Base-by-base conservation (phyloP, 257 asterid genomes). In the Linderniella brevidens region DNA sequence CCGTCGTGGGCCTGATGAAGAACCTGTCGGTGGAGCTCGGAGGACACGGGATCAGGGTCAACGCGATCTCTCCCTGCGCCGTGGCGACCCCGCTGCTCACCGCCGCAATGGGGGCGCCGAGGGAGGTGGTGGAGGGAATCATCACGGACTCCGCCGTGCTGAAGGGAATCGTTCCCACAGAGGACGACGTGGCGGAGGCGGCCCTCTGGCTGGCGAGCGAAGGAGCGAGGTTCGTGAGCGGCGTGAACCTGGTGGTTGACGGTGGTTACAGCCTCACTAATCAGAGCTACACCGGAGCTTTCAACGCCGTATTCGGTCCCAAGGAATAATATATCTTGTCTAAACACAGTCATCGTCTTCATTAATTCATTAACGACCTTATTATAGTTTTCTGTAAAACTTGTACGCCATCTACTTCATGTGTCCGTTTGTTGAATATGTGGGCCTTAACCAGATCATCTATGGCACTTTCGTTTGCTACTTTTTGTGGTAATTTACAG, bases 241-340 rank as follows among this genome's bases (percentile, higher is more conserved):
- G 73, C 8, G 53, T 52, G 35, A 65, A 68, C 40, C 35, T 68
- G 8, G 66, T 62, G 35, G 53, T 65, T 10, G 80, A 72, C 48
- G 80, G 80, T 15, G 76, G 76, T 4, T 62, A 58, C 17, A 64
- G 73, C 51, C 53, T 64, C 8, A 71, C 70, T 0, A 69, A 64
- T 14, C 51, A 46, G 51, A 46, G 51, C 25, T 46, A 46, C 51
- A 46, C 5, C 32, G 17, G 35, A 12, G 51, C 35, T 0, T 11
- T 46, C 51, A 46, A 17, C 14, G 19, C 51, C 3, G 32, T 46
- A 4, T 46, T 46, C 4, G 43, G 13, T 39, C 43, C 6, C 6
- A 25, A 25, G 6, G 32, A 25, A 25, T 25, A 25, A 25, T 25
- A 6, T 25, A 6, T 25, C 32, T 25, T 2, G 6, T 2, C 32